phyloP scores from a whole-genome alignment of 768 basidiomycete species.

The Porphyrellus cyaneotinctus region DNA sequence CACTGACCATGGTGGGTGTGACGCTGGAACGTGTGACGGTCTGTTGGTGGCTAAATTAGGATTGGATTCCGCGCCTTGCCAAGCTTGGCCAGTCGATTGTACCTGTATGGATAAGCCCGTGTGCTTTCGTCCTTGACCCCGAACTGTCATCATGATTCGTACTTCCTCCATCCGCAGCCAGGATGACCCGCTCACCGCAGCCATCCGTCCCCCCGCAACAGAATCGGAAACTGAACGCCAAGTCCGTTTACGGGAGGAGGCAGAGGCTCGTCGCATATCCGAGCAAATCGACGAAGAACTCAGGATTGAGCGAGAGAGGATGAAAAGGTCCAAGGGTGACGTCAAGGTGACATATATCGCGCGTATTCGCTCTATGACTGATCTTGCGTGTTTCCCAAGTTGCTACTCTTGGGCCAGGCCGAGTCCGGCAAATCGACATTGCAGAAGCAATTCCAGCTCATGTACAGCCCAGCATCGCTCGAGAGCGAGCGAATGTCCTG shows the following conservation, averaged over 20 bases:
- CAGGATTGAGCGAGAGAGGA: slow-evolving; percentile 59
- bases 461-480: slow-evolving; percentile 70
- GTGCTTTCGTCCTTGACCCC: slow-evolving; percentile 22
- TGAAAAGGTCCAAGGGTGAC: slow-evolving; percentile 64
- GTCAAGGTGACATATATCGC: slow-evolving; percentile 52
- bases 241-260: slow-evolving; percentile 58
- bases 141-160: slow-evolving; percentile 48
- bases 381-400: slow-evolving; percentile 36
- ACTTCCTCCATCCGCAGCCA: slow-evolving; percentile 70
- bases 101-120: not conserved
- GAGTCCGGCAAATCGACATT: slow-evolving; percentile 77
- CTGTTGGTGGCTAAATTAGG: not conserved
- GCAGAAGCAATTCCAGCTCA: slow-evolving; percentile 77
- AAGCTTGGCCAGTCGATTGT: not conserved
- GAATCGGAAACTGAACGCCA: slow-evolving; percentile 67
- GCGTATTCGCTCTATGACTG: not conserved
- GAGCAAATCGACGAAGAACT: slow-evolving; percentile 83
- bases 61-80: not conserved
- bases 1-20: slow-evolving; percentile 28
- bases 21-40: slow-evolving; percentile 25
- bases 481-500: slow-evolving; percentile 68
- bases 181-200: slow-evolving; percentile 71
- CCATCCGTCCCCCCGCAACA: slow-evolving; percentile 56
- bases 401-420: slow-evolving; percentile 73
- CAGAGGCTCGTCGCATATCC: slow-evolving; percentile 70